Percentiles rank a stretch among this genome's conserved stretches.
Evolutionary conservation across 768 basidiomycete species (phyloP).

Genomic region (Cubamyces lactineus): DNA sequence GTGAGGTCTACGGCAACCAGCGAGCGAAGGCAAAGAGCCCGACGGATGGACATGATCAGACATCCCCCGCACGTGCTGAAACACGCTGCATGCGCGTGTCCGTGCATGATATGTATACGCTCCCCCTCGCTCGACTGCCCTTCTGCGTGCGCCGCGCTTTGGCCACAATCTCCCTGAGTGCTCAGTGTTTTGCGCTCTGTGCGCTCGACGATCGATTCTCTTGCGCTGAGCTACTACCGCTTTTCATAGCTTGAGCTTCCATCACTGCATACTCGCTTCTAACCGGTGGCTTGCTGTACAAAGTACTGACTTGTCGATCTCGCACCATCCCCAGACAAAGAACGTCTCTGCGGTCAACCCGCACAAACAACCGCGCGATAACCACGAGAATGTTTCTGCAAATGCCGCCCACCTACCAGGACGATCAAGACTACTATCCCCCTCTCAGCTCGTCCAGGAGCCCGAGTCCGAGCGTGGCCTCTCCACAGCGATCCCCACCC

Average conservation of each 20-base stretch:
- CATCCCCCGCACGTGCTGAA: constrained; percentile 29
- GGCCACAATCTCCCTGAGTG: constrained; percentile 11
- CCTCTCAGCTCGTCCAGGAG: constrained; percentile 4
- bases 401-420: no score
- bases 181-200: not conserved
- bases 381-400: not conserved
- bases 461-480: constrained; percentile 1
- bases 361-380: not conserved
- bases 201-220: constrained; percentile 12
- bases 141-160: not conserved
- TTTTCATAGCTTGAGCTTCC: not conserved
- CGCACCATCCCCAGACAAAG: not conserved
- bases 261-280: not conserved
- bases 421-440: constrained; percentile 13
- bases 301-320: no score
- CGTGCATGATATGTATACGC: constrained; percentile 26
- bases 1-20: not conserved
- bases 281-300: no score
- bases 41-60: constrained; percentile 12
- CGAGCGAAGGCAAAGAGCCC: not conserved
- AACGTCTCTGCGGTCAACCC: not conserved
- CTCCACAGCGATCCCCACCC: not conserved
- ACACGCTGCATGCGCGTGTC: constrained; percentile 37
- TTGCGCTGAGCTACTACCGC: not conserved
- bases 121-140: not conserved